Base-by-base conservation (phyloP, 78 protist genomes). In the Polysphondylium violaceum region DNA sequence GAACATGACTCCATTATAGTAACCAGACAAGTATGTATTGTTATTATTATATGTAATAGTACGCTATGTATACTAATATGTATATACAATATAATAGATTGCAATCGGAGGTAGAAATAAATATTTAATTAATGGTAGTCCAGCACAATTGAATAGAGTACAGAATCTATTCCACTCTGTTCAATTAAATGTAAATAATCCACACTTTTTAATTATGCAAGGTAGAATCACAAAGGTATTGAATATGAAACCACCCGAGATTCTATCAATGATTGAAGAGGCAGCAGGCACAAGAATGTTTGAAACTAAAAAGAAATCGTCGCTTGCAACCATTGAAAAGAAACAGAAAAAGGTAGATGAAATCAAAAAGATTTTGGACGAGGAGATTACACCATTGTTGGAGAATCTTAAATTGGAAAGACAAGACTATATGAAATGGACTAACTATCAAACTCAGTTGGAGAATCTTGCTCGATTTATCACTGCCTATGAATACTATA, bases 121-220 rank as follows among this genome's bases (percentile, higher is more conserved):
- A 94, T 98, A 97, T 89, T 56, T 98, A 40, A 97, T 99, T 89
- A 97, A 97, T 76, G 99, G 99, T 2, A 41, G 27, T 21, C 65
- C 33, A n/a, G 96, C 94, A 40, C 61, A 81, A 81, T 55, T 65
- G 12, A 55, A 23, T 35, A 68, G 96, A 2, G 99, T 99, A 23
- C 93, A 95, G 55, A 94, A 99, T 72, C 86, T 99, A 23, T 99
- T 99, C 88, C 99, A 97, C 27, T 95, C 98, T 1, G 99, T 99
- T 16, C 98, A 97, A 78, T 93, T 99, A 53, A 99, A 99, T 78
- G 98, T 99, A 36, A 98, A 99, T 96, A 99, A 99, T 94, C 99
- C 99, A 27, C 99, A 98, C 91, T 99, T 99, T 83, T 94, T 99
- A 53, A 98, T 99, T 90, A 99, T 99, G 99, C 99, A 99, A 67